phyloP scores from a whole-genome alignment of 140 eudicot species.

The Ambrosia hybrid region DNA sequence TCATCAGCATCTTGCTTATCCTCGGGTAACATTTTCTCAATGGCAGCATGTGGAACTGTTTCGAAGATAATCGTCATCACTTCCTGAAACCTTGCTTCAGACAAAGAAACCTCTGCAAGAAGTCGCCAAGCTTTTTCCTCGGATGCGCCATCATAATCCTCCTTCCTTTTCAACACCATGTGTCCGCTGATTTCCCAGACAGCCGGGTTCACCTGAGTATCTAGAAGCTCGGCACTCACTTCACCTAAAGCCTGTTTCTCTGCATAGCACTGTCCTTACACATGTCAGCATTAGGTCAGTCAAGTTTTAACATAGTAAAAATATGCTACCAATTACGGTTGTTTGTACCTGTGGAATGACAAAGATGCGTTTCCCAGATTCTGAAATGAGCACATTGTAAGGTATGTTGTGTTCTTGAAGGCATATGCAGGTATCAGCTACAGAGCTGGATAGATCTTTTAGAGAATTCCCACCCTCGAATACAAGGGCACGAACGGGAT shows the following conservation, averaged over 20 bases:
- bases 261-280: constrained; percentile 75
- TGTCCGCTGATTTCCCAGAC: constrained; percentile 99
- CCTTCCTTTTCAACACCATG: constrained; percentile 86
- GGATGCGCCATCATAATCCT: constrained; percentile 86
- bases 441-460: constrained; percentile 60
- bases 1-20: constrained; percentile 44
- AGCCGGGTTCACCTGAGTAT: constrained; percentile 97
- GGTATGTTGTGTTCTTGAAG: constrained; percentile 93
- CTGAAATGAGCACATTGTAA: constrained; percentile 84
- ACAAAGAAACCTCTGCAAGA: constrained; percentile 97
- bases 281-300: background rate
- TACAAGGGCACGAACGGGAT: constrained; percentile 83
- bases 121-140: constrained; percentile 97
- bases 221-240: constrained; percentile 80
- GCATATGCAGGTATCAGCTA: constrained; percentile 81
- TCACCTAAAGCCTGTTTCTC: constrained; percentile 98
- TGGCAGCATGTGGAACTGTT: constrained; percentile 50
- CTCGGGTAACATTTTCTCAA: constrained; percentile 12
- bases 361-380: constrained; percentile 76
- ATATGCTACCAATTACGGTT: background rate
- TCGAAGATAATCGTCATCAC: constrained; percentile 74
- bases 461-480: constrained; percentile 72
- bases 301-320: no score
- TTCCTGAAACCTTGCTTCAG: constrained; percentile 83
- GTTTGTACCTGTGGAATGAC: constrained; percentile 82